phyloP scores from a whole-genome alignment of 164 flowering plant genomes.

The Nelumbo lutea region DNA sequence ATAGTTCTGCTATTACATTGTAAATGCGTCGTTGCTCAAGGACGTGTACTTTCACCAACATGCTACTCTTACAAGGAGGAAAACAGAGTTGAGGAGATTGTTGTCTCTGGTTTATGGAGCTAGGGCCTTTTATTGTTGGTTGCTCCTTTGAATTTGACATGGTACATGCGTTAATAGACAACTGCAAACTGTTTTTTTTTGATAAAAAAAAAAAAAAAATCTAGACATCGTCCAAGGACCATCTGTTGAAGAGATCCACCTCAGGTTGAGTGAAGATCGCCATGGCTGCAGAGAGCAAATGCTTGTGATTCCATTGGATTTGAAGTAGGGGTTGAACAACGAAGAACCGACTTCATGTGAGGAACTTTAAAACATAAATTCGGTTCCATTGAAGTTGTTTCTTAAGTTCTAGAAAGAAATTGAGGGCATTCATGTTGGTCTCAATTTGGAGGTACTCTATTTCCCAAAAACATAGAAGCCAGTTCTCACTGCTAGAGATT shows the following conservation, averaged over 20 bases:
- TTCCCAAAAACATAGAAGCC: neutral
- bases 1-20: neutral
- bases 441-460: constrained; percentile 64
- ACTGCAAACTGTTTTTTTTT: neutral
- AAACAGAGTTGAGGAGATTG: constrained; percentile 9
- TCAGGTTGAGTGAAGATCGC: no score
- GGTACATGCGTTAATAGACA: constrained; percentile 1
- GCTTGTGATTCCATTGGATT: constrained; percentile 3
- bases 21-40: neutral
- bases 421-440: constrained; percentile 61
- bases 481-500: no score
- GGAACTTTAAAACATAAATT: constrained; percentile 57
- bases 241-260: no score
- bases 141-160: constrained; percentile 1
- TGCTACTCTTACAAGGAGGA: constrained; percentile 10
- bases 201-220: neutral
- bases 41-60: constrained; percentile 16
- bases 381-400: constrained; percentile 74
- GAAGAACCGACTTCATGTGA: constrained; percentile 67
- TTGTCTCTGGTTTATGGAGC: constrained; percentile 21
- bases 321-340: constrained; percentile 31
- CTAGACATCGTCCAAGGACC: no score
- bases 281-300: no score
- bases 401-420: constrained; percentile 72
- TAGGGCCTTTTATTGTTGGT: constrained; percentile 11